Base-by-base conservation (phyloP, 257 asterid species). In the Solanum phureja region DNA sequence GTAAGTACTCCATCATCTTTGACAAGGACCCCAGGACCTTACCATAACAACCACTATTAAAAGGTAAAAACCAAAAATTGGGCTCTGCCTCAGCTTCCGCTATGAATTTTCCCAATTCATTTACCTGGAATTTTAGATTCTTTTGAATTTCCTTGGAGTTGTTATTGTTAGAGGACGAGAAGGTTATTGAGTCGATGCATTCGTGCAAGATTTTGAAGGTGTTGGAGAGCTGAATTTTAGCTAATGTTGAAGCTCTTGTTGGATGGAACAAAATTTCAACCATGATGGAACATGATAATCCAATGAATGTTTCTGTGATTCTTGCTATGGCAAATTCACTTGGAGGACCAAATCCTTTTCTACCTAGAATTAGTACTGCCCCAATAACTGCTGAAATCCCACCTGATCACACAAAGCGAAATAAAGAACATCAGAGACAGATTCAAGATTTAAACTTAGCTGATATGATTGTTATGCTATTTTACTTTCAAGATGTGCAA, bases 1-100 rank as follows among this genome's bases (percentile, higher is more conserved):
- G 87, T 89, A 95, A 75, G 82, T 91, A 90, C 46, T 94, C 98
- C 88, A 88, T 94, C 93, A 88, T 92, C 68, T 89, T 94, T 69
- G 94, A 92, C 58, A 95, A 84, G 1, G 99, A 94, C 33, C 34
- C 90, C 35, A 69, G 87, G 11, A 96, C 87, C 89, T 94, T 94
- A 82, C 75, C 71, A 79, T 92, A 96, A 84, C 95, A 90, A 86
- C 89, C 91, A 88, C 93, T 84, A 86, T 86, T 91, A 71, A 96
- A 95, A 88, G 99, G 98, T 82, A 94, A 88, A 90, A 95, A 96
- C 98, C 98, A 96, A 87, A 96, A 95, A 79, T 93, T 93, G 88
- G 99, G 99, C 91, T 96, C 99, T 88, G 75, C 92, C 83, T 91
- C 96, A 83, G 98, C 98, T 93, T 96, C 98, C 85, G 88, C 98